A percentile compares a stretch with the other conserved stretches of the same genome.
Evolutionary conservation across 2,329 filamentous ascomycete species (phyloP).

Genomic region (Epichloe coenophiala): DNA sequence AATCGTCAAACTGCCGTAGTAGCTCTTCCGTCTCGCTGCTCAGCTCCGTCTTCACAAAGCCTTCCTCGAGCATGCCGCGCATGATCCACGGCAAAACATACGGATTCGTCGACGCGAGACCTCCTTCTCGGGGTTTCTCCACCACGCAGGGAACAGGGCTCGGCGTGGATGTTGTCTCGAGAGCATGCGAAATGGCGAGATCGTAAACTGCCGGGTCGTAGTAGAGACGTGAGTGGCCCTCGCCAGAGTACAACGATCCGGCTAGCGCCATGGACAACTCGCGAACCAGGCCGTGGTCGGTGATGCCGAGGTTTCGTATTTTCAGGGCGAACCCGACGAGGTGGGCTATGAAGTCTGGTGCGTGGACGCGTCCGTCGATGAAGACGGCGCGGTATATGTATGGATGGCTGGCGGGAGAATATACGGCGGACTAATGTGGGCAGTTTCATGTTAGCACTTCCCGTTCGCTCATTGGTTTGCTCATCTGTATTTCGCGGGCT

Average conservation of each 20-base stretch:
- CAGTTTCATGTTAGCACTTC: background rate
- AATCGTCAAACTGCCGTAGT: conserved; percentile 80
- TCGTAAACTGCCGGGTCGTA: conserved; percentile 80
- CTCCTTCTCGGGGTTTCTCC: conserved; percentile 6
- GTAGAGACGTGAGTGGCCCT: conserved; percentile 87
- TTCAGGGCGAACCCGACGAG: conserved; percentile 89
- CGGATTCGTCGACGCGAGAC: conserved; percentile 53
- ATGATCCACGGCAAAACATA: conserved; percentile 94
- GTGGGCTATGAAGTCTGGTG: conserved; percentile 86
- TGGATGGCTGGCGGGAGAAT: conserved; percentile 73
- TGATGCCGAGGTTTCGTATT: conserved; percentile 80
- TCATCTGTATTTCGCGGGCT: background rate
- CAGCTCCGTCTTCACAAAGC: conserved; percentile 72
- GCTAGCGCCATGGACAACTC: conserved; percentile 82
- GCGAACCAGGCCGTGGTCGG: conserved; percentile 84
- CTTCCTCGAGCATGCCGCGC: conserved; percentile 83
- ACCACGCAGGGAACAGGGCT: conserved; percentile 20
- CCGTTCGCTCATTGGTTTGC: background rate
- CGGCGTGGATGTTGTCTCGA: conserved; percentile 53
- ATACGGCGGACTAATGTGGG: conserved; percentile 57
- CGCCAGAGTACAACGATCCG: conserved; percentile 79
- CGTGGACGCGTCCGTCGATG: conserved; percentile 82
- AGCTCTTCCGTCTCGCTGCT: conserved; percentile 64
- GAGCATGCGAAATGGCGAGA: conserved; percentile 56
- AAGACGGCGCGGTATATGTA: conserved; percentile 95